Percentiles rank a stretch among this genome's conserved stretches.
Conservation (phyloP, 768 basidiomycete species). For the Austroboletus festivus region DNA sequence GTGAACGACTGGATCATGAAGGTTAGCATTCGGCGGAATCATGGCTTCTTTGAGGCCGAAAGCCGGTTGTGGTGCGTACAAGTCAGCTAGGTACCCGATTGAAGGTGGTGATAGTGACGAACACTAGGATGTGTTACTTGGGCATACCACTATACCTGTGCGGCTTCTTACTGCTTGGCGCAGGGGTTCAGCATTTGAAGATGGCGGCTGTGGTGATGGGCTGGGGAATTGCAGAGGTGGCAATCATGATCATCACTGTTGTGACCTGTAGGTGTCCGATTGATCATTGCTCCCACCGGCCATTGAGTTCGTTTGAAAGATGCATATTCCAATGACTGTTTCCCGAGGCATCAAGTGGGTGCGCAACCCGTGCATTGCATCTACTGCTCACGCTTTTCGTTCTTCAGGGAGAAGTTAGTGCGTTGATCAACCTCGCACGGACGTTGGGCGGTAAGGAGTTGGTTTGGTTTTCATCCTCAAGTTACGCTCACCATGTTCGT, state of each 20-base stretch:
- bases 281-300: background rate
- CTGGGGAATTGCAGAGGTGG: slow-evolving; percentile 41
- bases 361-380: background rate
- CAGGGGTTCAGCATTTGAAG: slow-evolving; percentile 33
- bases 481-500: background rate
- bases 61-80: slow-evolving; percentile 38
- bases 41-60: slow-evolving; percentile 55
- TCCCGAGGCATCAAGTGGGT: slow-evolving; percentile 32
- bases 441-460: slow-evolving; percentile 27
- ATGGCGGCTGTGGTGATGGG: slow-evolving; percentile 36
- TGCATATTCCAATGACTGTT: slow-evolving; percentile 39
- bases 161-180: slow-evolving; percentile 43
- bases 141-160: slow-evolving; percentile 40
- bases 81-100: too few relatives aligned
- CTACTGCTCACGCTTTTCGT: background rate
- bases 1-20: slow-evolving; percentile 50
- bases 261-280: slow-evolving; percentile 32
- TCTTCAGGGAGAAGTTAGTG: slow-evolving; percentile 39
- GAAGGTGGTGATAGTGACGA: background rate
- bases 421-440: slow-evolving; percentile 42
- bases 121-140: slow-evolving; percentile 35
- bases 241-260: slow-evolving; percentile 40
- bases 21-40: slow-evolving; percentile 40
- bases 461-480: background rate
- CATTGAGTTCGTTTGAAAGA: slow-evolving; percentile 18